A percentile compares a stretch with the other conserved stretches of the same genome.
Conservation (phyloP, 208 protist genomes). For the Pavlovales sp. region DNA sequence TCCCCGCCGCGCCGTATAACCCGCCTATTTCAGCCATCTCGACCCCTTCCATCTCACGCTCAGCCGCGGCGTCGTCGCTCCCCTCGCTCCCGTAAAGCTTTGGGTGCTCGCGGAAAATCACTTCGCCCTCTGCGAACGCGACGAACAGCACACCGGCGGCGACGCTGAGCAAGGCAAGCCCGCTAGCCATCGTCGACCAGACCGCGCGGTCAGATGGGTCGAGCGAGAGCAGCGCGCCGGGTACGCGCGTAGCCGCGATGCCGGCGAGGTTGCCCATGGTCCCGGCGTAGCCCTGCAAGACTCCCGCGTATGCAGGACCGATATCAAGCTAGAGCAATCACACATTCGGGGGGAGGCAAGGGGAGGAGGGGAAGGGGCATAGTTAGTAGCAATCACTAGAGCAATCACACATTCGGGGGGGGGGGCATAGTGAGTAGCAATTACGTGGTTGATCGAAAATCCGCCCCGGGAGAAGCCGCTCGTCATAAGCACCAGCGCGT, state of each 20-base stretch:
- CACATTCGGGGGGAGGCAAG: no score
- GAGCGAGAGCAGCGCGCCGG: not conserved
- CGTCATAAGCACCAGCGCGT: not conserved
- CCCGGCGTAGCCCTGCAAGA: not conserved
- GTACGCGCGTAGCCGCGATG: not conserved
- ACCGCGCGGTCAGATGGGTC: not conserved
- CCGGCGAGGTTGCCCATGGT: not conserved
- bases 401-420: no score
- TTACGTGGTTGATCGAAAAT: not conserved
- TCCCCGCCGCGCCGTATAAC: no score
- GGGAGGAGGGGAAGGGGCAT: no score
- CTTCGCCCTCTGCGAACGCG: not conserved
- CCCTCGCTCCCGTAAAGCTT: no score
- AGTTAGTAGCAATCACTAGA: no score
- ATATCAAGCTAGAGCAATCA: no score
- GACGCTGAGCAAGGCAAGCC: not conserved
- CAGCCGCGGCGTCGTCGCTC: no score
- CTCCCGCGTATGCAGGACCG: not conserved
- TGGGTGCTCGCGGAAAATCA: no score
- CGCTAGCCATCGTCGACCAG: not conserved
- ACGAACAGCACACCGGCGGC: not conserved
- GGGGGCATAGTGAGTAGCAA: no score
- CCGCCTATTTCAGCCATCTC: no score
- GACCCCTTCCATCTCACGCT: no score
- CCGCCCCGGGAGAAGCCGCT: not conserved